Base-by-base conservation (phyloP, 2,329 filamentous ascomycete genomes). In the Hypoxylon sp. region DNA sequence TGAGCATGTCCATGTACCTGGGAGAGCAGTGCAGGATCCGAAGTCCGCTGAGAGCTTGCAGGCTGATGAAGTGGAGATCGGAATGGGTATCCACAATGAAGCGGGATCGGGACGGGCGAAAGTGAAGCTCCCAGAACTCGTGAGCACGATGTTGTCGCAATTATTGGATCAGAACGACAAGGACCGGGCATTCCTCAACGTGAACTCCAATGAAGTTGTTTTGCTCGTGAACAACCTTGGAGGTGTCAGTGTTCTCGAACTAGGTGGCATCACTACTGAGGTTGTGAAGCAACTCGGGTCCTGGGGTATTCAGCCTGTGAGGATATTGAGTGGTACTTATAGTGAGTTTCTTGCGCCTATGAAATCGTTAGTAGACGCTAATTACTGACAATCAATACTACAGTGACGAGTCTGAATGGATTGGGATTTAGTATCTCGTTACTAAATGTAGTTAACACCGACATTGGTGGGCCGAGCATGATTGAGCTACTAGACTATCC, bases 1-100 rank as follows among this genome's bases (percentile, higher is more conserved):
- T 45, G 91, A 92, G 70, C 94, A 97, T 77, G 94, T 98, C n/a
- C 95, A 98, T 77, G 93, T 98, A 0, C 95, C 95, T 0, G 94
- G 95, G 3, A 87, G 94, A 66, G 86, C 83, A 1, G 76, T 83
- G 5, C 79, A 82, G 0, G 86, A 88, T 23, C 73, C 72, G 10
- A 74, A 76, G 0, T 84, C 84, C 46, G 87, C 89, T 23, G 89
- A 89, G 28, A 78, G 73, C 45, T 80, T 95, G 63, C 84, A 81
- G 50, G 79, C 73, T 2, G 85, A 82, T 41, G 86, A 90, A 75
- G 86, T 89, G 25, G 88, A 90, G 78, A 81, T 90, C 51, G 91
- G 91, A 28, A 93, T 93, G 91, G 91, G 91, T 11, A 93, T 93
- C 72, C 91, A 93, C 77, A 93, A 93, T 73, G 90, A 91, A 77